Percentiles rank a stretch among this genome's conserved stretches.
Evolutionary conservation across 257 asterid species (phyloP).

Genomic region (Nicotiana undulata): DNA sequence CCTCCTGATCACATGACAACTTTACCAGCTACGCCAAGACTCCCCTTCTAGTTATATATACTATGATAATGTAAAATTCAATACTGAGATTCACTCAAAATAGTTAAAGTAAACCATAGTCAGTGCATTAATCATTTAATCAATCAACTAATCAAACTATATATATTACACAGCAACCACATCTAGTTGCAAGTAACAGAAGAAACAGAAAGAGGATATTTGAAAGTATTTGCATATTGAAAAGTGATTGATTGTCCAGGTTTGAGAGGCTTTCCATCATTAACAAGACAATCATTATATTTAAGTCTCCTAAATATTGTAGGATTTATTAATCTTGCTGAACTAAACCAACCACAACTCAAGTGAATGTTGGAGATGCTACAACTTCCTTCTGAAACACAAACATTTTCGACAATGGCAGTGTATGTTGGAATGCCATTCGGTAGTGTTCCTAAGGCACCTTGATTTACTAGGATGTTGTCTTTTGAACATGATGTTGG

Average conservation of each 20-base stretch:
- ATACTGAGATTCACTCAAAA: too few species aligned
- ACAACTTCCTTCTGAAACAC: not conserved
- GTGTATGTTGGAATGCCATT: not conserved
- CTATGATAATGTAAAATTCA: too few species aligned
- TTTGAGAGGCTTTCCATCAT: not conserved
- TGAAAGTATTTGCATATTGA: not conserved
- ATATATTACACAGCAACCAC: not conserved
- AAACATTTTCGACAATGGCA: not conserved
- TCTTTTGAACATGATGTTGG: not conserved
- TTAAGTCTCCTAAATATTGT: not conserved
- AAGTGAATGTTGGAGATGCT: not conserved
- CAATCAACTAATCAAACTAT: too few species aligned
- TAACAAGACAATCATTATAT: not conserved
- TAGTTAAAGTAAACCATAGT: too few species aligned
- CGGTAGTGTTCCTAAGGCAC: not conserved
- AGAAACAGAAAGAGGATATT: not conserved
- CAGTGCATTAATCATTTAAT: too few species aligned
- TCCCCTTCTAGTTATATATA: too few species aligned
- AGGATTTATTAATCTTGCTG: not conserved
- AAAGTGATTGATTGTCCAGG: not conserved
- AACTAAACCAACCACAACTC: not conserved
- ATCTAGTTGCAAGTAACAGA: not conserved
- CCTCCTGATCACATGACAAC: too few species aligned
- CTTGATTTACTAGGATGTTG: not conserved
- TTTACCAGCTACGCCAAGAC: too few species aligned